Percentiles rank a stretch among this genome's conserved stretches.
These are phyloP conservation scores for Petunia hybrid DNA, from an alignment of 305 asterid species.

Conservation along the genomic window DNA sequence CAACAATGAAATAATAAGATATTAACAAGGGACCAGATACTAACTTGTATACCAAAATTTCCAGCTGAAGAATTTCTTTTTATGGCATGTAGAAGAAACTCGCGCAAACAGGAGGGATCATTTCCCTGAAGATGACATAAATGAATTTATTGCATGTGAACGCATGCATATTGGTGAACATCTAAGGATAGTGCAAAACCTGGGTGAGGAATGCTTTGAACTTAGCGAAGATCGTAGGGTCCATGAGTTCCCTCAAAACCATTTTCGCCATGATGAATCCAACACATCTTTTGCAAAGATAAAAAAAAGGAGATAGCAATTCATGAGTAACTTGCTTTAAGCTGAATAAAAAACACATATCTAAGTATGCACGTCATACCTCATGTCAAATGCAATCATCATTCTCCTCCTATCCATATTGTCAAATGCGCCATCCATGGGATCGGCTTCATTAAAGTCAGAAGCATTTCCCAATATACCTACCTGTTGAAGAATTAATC, in stretches of 20 bases:
- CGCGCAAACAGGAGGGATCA: slow-evolving; percentile 92
- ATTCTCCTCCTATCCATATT: slow-evolving; percentile 68
- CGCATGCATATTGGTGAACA: slow-evolving; percentile 31
- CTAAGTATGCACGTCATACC: slow-evolving; percentile 52
- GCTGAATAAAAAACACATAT: slow-evolving; percentile 26
- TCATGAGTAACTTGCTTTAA: slow-evolving; percentile 35
- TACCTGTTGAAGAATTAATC: slow-evolving; percentile 56
- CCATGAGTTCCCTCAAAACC: slow-evolving; percentile 96
- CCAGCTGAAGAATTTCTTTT: slow-evolving; percentile 62
- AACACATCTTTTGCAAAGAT: slow-evolving; percentile 67
- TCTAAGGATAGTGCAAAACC: slow-evolving; percentile 47
- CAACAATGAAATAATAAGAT: not conserved
- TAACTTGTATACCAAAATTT: slow-evolving; percentile 81
- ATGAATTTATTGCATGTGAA: slow-evolving; percentile 34
- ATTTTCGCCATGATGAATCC: slow-evolving; percentile 96
- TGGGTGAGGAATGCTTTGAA: slow-evolving; percentile 91
- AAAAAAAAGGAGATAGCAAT: slow-evolving; percentile 33
- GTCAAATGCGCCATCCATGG: slow-evolving; percentile 56
- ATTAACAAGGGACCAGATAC: slow-evolving; percentile 36
- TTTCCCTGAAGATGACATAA: slow-evolving; percentile 64
- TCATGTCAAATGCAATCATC: slow-evolving; percentile 99
- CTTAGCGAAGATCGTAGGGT: slow-evolving; percentile 73
- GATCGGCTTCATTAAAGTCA: slow-evolving; percentile 64
- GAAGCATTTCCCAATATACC: slow-evolving; percentile 96
- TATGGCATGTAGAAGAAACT: slow-evolving; percentile 72